Evolutionary conservation across 345 rosid species (phyloP).

Genomic region (Hibiscus syriacus): DNA sequence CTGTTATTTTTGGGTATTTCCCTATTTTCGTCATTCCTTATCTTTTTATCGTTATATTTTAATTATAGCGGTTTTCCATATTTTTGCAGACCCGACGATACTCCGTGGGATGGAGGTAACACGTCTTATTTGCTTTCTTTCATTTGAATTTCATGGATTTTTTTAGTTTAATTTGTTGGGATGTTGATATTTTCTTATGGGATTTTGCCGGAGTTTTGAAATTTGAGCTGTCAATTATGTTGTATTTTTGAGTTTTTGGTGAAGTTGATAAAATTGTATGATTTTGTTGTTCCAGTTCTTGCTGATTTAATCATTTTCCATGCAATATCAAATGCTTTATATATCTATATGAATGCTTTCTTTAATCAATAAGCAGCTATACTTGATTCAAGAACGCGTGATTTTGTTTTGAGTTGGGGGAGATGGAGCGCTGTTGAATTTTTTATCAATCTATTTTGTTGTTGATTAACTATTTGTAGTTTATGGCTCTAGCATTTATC

Average conservation of each 20-base stretch:
- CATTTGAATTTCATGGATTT: not conserved
- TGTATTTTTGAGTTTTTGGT: not conserved
- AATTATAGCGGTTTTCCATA: not conserved
- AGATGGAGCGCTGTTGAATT: no score
- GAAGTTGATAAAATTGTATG: not conserved
- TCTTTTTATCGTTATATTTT: not conserved
- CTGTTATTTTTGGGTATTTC: slow-evolving; percentile 54
- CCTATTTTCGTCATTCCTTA: not conserved
- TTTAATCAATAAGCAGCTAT: no score
- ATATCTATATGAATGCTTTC: not conserved
- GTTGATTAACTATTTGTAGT: no score
- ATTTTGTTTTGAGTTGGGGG: no score
- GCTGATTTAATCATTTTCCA: not conserved
- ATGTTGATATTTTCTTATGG: not conserved
- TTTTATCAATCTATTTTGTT: no score
- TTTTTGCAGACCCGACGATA: slow-evolving; percentile 49
- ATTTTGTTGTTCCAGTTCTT: not conserved
- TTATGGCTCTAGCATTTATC: no score
- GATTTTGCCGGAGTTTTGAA: not conserved
- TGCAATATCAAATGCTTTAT: not conserved
- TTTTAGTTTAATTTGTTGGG: not conserved
- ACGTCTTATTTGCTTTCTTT: not conserved
- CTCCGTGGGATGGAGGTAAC: slow-evolving; percentile 60
- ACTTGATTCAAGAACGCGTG: not conserved
- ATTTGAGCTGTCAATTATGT: not conserved